A percentile compares a stretch with the other conserved stretches of the same genome.
These are phyloP conservation scores for Nemania diffusa DNA, from an alignment of 2,329 filamentous ascomycete species.

Conservation along the genomic window DNA sequence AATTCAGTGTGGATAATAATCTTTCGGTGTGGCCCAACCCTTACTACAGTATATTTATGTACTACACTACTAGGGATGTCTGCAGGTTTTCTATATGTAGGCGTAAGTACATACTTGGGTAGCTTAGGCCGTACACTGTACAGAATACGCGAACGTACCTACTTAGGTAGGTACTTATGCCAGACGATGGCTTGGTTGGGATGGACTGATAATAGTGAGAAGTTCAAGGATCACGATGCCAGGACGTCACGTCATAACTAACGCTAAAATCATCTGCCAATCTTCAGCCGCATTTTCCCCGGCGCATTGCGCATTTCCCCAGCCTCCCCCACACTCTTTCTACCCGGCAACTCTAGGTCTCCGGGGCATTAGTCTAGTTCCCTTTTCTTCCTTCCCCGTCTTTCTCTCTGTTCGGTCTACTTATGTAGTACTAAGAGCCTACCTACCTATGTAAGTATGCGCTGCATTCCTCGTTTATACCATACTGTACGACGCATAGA, in stretches of 20 bases:
- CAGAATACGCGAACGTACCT: neutral
- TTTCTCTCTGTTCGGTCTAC: neutral
- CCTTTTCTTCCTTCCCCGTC: neutral
- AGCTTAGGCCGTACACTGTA: neutral
- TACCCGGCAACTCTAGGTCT: neutral
- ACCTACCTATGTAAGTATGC: too few relatives aligned
- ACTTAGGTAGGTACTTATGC: neutral
- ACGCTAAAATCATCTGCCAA: slow-evolving; percentile 15
- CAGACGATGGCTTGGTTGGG: neutral
- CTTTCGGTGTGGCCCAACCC: too few relatives aligned
- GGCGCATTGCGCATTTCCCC: slow-evolving; percentile 37
- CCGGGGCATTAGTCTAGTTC: neutral
- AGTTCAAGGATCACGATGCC: slow-evolving; percentile 31
- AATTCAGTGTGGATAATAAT: neutral
- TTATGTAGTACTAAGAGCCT: neutral
- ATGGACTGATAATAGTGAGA: slow-evolving; percentile 4
- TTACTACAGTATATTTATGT: too few relatives aligned
- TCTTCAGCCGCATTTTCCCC: too few relatives aligned
- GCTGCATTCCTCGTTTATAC: too few relatives aligned
- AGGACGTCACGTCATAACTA: slow-evolving; percentile 22
- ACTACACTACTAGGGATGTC: too few relatives aligned
- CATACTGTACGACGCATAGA: too few relatives aligned
- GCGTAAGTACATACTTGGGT: neutral
- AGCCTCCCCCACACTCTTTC: slow-evolving; percentile 28
- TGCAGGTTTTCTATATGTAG: too few relatives aligned